phyloP scores from a whole-genome alignment of 352 stramenopile genomes.

The Pythium volutum region DNA sequence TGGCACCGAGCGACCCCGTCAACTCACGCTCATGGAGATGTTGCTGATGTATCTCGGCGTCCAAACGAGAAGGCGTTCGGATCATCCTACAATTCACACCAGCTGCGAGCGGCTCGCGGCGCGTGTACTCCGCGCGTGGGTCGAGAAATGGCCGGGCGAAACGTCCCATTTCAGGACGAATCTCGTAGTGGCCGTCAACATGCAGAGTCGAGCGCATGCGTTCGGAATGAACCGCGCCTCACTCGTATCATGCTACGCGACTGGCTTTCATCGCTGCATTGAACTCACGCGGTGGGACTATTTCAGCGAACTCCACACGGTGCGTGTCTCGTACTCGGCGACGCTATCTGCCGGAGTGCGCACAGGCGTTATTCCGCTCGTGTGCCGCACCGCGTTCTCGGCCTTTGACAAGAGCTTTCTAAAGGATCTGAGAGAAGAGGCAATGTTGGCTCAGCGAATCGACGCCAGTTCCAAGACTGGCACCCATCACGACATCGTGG shows the following conservation, averaged over 20 bases:
- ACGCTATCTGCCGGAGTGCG: constrained; percentile 35
- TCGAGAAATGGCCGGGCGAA: constrained; percentile 24
- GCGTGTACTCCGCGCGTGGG: constrained; percentile 12
- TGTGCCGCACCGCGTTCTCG: constrained; percentile 34
- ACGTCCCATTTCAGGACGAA: constrained; percentile 13
- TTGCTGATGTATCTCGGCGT: constrained; percentile 18
- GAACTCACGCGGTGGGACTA: constrained; percentile 43
- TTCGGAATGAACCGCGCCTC: background rate
- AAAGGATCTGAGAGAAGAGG: background rate
- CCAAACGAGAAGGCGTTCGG: too few species aligned
- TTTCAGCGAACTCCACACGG: constrained; percentile 34
- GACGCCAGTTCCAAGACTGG: too few species aligned
- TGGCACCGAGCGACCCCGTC: background rate
- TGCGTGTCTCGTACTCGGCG: constrained; percentile 40
- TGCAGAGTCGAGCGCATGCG: too few species aligned
- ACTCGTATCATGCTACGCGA: background rate
- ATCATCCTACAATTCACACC: background rate
- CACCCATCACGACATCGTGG: background rate
- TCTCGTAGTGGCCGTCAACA: background rate
- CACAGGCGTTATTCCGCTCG: constrained; percentile 39
- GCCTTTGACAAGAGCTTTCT: constrained; percentile 40
- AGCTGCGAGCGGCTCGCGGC: constrained; percentile 25
- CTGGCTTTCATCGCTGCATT: constrained; percentile 29
- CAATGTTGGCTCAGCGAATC: too few species aligned
- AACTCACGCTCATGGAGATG: constrained; percentile 15